A percentile compares a stretch with the other conserved stretches of the same genome.
Evolutionary conservation across 2,329 filamentous ascomycete species (phyloP).

Genomic region (Pezicula neosporulosa): DNA sequence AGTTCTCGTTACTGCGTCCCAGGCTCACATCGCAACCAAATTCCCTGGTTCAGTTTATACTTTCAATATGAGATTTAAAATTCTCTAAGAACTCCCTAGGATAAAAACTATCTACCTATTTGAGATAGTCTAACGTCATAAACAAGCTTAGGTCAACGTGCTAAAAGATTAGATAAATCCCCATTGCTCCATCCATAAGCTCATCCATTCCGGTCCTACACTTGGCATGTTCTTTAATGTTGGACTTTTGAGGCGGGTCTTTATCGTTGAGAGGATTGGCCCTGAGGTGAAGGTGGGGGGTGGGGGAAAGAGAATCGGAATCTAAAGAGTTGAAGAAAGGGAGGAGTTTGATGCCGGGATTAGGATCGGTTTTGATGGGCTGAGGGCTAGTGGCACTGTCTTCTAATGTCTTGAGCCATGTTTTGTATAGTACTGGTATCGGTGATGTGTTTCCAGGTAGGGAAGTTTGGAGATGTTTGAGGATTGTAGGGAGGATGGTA

Average conservation of each 20-base stretch:
- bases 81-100: too few relatives aligned
- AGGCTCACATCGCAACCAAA: too few relatives aligned
- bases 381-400: slow-evolving; percentile 31
- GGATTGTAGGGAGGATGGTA: slow-evolving; percentile 18
- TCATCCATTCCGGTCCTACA: slow-evolving; percentile 29
- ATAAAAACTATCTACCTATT: too few relatives aligned
- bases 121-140: too few relatives aligned
- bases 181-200: slow-evolving; percentile 33
- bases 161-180: too few relatives aligned
- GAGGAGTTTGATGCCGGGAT: slow-evolving; percentile 49
- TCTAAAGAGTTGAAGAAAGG: slow-evolving; percentile 20
- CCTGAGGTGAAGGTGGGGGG: too few relatives aligned
- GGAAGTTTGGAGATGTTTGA: slow-evolving; percentile 5
- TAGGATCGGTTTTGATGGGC: slow-evolving; percentile 41
- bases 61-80: too few relatives aligned
- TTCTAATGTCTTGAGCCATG: slow-evolving; percentile 44
- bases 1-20: too few relatives aligned
- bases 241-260: slow-evolving; percentile 18
- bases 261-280: slow-evolving; percentile 16
- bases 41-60: too few relatives aligned
- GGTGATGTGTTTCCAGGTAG: too few relatives aligned
- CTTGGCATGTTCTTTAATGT: slow-evolving; percentile 23
- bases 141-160: too few relatives aligned
- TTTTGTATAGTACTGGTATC: slow-evolving; percentile 37
- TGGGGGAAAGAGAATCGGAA: not conserved